Evolutionary conservation across 1,284 basidiomycete species (phyloP).

Genomic region (Malassezia equina): DNA sequence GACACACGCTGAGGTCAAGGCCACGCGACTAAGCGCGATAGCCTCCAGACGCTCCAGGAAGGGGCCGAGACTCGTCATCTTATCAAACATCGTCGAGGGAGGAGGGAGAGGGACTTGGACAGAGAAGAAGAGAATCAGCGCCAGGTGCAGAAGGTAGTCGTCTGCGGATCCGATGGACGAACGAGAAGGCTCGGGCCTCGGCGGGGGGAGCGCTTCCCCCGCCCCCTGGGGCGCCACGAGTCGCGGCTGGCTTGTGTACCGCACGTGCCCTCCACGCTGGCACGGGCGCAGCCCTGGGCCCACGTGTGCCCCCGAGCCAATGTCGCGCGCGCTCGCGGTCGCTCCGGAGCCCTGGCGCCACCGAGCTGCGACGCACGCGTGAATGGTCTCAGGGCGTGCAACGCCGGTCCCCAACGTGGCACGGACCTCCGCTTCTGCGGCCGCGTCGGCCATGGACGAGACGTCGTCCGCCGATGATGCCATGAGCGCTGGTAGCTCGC

Average conservation of each 20-base stretch:
- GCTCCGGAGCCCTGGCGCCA: not conserved
- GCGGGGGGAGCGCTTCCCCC: not conserved
- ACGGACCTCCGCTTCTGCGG: not conserved
- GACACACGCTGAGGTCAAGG: slow-evolving; percentile 13
- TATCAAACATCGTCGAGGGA: slow-evolving; percentile 1
- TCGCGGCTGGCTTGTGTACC: slow-evolving; percentile 12
- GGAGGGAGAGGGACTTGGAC: not conserved
- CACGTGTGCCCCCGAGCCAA: not conserved
- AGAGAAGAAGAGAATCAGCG: not conserved
- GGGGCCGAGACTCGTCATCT: not conserved
- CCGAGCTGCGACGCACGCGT: not conserved
- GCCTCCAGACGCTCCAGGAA: slow-evolving; percentile 1
- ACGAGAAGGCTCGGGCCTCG: not conserved
- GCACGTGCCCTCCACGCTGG: slow-evolving; percentile 13
- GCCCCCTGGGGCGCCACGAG: not conserved
- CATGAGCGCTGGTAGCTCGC: not conserved
- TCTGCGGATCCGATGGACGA: not conserved
- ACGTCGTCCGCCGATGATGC: not conserved
- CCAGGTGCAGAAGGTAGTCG: not conserved
- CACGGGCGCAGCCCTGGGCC: not conserved
- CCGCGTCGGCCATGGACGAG: slow-evolving; percentile 3
- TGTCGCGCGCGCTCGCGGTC: not conserved
- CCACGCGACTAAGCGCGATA: slow-evolving; percentile 18
- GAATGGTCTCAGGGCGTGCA: not conserved
- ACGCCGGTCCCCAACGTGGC: not conserved